Base-by-base conservation (phyloP, 2,329 filamentous ascomycete species). In the Periconia sp. region DNA sequence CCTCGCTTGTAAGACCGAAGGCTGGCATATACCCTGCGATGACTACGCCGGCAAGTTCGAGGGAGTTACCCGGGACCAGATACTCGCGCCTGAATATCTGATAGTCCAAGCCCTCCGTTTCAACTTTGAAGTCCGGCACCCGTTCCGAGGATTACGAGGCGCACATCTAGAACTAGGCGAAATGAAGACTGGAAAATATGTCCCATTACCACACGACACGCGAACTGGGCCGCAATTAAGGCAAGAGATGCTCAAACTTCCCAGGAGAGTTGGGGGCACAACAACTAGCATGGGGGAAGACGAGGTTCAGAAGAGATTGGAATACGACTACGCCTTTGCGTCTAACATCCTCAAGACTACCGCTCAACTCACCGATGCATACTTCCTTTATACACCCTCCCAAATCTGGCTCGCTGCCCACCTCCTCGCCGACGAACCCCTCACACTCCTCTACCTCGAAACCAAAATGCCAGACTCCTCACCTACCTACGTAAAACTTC, bases 331-430 rank as follows among this genome's bases (percentile, higher is more conserved):
- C 63, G 77, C 77, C n/a, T 80, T 79, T 38, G 88, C 92, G 0
- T 81, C 88, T 29, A 45, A 63, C 11, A 64, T 61, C 3, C 56
- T 73, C 17, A 73, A 75, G 28, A 87, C 85, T 40, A 88, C 89
- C 43, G 88, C 91, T 0, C 76, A 95, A 36, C 80, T 96, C 48
- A 96, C 92, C 18, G 94, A 99, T 61, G 91, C 84, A n/a, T 97
- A 97, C 73, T 96, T 97, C 72, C 87, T 96, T 70, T 97, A 89
- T 73, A 92, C 92, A 0, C 94, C 94, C 0, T 88, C 89, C 17
- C 94, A 99, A 69, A 95, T 97, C 66, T 92, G 92, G 85, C 80
- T 97, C 46, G 86, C 89, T 0, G 85, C 92, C 0, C 73, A 96
- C 19, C 78, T 86, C 11, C 79, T 95, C 37, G 88, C 86, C 0